A percentile compares a stretch with the other conserved stretches of the same genome.
Evolutionary conservation across 2,329 filamentous ascomycete genomes (phyloP).

Genomic region (Diaporthe vexans): DNA sequence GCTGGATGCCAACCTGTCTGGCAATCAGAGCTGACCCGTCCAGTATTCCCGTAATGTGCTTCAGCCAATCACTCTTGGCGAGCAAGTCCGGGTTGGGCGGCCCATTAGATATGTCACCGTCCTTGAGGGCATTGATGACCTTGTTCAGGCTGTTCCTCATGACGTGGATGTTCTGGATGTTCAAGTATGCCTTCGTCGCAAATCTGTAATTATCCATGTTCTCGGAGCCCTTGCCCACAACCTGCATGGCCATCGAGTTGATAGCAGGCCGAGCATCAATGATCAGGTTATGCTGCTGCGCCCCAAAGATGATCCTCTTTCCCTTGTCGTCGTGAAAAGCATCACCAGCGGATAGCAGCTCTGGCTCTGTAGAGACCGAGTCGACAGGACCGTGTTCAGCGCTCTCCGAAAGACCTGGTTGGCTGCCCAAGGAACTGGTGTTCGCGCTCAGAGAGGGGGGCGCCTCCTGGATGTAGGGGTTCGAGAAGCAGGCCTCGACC

Average conservation of each 20-base stretch:
- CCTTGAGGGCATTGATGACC: constrained; percentile 90
- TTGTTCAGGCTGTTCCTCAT: constrained; percentile 93
- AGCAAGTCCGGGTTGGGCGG: constrained; percentile 86
- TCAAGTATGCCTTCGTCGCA: constrained; percentile 90
- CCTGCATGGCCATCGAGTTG: constrained; percentile 95
- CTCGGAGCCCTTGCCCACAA: constrained; percentile 92
- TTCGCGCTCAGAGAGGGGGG: constrained; percentile 51
- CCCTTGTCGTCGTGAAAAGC: constrained; percentile 70
- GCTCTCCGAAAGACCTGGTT: constrained; percentile 67
- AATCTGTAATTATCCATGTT: constrained; percentile 98
- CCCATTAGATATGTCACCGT: constrained; percentile 87
- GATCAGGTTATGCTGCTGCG: constrained; percentile 93
- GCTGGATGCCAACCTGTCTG: constrained; percentile 88
- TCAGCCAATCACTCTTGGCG: constrained; percentile 89
- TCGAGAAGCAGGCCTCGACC: constrained; percentile 91
- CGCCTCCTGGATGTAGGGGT: constrained; percentile 64
- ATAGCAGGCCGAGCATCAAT: constrained; percentile 95
- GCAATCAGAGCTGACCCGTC: constrained; percentile 89
- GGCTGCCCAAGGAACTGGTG: constrained; percentile 62
- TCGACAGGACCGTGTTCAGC: constrained; percentile 69
- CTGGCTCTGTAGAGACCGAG: constrained; percentile 70
- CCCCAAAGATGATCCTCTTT: constrained; percentile 83
- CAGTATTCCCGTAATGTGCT: constrained; percentile 87
- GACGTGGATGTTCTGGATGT: constrained; percentile 98
- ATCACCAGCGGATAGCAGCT: constrained; percentile 69